A percentile compares a stretch with the other conserved stretches of the same genome.
These are phyloP conservation scores for Diutina pseudorugosa DNA, from an alignment of 1,139 yeast species.

Conservation along the genomic window DNA sequence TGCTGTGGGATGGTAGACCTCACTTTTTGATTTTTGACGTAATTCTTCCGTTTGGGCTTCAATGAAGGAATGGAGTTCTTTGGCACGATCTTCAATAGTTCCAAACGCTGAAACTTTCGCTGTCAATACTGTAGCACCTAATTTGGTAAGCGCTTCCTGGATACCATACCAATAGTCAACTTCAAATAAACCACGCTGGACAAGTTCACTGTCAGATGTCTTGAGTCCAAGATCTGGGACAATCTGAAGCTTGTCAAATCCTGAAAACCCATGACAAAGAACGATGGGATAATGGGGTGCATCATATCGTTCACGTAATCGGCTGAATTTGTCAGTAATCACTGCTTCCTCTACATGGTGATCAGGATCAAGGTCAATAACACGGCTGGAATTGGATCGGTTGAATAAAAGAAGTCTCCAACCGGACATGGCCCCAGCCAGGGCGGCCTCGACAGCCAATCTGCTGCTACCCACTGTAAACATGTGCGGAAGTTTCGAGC, in stretches of 20 bases:
- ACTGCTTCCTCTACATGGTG: not conserved
- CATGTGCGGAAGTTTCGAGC: not conserved
- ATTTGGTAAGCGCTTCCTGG: constrained; percentile 40
- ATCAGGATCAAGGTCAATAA: not conserved
- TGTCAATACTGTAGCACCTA: constrained; percentile 59
- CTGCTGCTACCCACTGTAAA: not conserved
- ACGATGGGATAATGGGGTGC: constrained; percentile 52
- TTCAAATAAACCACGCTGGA: constrained; percentile 5
- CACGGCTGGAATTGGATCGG: not conserved
- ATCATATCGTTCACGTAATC: constrained; percentile 11
- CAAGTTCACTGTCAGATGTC: constrained; percentile 5
- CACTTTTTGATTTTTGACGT: constrained; percentile 13
- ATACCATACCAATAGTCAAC: constrained; percentile 79
- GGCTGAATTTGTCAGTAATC: not conserved
- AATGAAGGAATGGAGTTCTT: constrained; percentile 41
- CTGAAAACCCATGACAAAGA: constrained; percentile 75
- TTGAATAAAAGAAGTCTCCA: not conserved
- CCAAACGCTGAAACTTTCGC: constrained; percentile 83
- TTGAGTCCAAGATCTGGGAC: constrained; percentile 11
- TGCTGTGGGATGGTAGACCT: constrained; percentile 5
- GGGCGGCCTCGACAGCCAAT: not conserved
- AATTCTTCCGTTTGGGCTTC: constrained; percentile 25
- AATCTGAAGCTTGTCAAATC: constrained; percentile 52
- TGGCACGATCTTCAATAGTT: constrained; percentile 57
- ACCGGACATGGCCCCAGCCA: not conserved